These are phyloP conservation scores for Fusarium duplospermum DNA, from an alignment of 2,329 filamentous ascomycete genomes.

Conservation along the genomic window DNA sequence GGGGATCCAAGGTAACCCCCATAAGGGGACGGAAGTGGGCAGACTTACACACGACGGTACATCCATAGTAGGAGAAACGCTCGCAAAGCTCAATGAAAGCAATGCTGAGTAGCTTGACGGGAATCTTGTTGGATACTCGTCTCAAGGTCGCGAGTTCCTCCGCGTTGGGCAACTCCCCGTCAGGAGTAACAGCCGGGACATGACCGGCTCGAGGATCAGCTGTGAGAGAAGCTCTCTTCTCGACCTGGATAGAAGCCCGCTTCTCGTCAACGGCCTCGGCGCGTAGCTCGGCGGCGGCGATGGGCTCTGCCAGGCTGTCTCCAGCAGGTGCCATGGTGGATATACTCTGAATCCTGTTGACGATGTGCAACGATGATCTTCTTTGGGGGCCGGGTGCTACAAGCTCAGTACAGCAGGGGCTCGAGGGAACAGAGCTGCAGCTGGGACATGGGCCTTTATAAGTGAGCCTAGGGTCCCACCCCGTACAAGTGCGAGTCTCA, in stretches of 20 bases:
- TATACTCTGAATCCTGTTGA: neutral
- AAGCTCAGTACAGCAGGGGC: neutral
- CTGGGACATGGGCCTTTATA: constrained; percentile 22
- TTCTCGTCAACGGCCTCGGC: constrained; percentile 48
- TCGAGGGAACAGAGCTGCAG: neutral
- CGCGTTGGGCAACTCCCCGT: constrained; percentile 36
- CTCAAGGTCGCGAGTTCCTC: constrained; percentile 62
- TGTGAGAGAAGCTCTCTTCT: constrained; percentile 45
- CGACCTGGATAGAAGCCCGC: constrained; percentile 42
- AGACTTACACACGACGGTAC: constrained; percentile 71
- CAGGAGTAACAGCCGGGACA: neutral
- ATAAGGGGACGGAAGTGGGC: neutral
- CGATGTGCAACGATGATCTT: neutral
- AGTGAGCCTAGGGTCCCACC: constrained; percentile 6
- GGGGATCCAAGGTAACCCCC: neutral
- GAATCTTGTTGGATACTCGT: constrained; percentile 68
- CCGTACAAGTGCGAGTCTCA: constrained; percentile 5
- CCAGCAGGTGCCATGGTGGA: constrained; percentile 46
- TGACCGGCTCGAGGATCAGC: constrained; percentile 12
- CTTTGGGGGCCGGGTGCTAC: neutral
- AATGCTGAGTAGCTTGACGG: constrained; percentile 70
- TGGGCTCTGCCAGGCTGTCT: constrained; percentile 51
- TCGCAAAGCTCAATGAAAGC: constrained; percentile 78
- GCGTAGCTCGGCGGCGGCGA: constrained; percentile 44
- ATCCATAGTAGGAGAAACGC: constrained; percentile 79